These are phyloP conservation scores for Tylopilus rubrobrunneus DNA, from an alignment of 768 basidiomycete genomes.

Conservation along the genomic window DNA sequence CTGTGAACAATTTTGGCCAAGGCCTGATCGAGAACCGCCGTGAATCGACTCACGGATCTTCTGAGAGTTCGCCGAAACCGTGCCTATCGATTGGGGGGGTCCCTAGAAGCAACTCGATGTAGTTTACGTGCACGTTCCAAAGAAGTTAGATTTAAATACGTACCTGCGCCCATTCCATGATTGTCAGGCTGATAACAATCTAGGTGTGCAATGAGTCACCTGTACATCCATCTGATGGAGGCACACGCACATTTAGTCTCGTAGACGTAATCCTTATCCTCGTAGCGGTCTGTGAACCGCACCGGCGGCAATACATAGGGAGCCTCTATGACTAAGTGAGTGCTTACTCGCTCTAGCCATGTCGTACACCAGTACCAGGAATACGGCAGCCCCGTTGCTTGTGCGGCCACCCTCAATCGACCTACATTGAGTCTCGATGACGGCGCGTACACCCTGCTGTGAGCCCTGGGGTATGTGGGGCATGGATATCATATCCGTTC, in stretches of 20 bases:
- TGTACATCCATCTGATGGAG: neutral
- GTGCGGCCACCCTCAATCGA: neutral
- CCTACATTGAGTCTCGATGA: slow-evolving; percentile 48
- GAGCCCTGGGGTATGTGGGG: slow-evolving; percentile 61
- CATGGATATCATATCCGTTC: slow-evolving; percentile 1
- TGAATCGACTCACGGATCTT: slow-evolving; percentile 51
- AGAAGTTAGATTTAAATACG: too few relatives aligned
- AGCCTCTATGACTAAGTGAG: slow-evolving; percentile 44
- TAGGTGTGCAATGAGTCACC: too few relatives aligned
- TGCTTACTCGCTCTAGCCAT: too few relatives aligned
- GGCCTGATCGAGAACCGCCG: neutral
- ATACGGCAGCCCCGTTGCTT: slow-evolving; percentile 55
- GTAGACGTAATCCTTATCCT: slow-evolving; percentile 53
- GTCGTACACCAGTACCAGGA: slow-evolving; percentile 40
- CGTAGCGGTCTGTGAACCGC: slow-evolving; percentile 62
- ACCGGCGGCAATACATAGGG: slow-evolving; percentile 66
- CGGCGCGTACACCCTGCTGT: slow-evolving; percentile 37
- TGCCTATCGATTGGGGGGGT: slow-evolving; percentile 54
- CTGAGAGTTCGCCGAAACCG: slow-evolving; percentile 62
- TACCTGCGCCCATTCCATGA: too few relatives aligned
- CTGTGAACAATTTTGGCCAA: slow-evolving; percentile 29
- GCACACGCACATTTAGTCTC: slow-evolving; percentile 51
- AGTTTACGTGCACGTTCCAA: too few relatives aligned
- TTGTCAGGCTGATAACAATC: too few relatives aligned
- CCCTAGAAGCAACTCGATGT: slow-evolving; percentile 28